These are phyloP conservation scores for Chimonanthus praecox DNA, from an alignment of 164 flowering plant genomes.

Conservation along the genomic window DNA sequence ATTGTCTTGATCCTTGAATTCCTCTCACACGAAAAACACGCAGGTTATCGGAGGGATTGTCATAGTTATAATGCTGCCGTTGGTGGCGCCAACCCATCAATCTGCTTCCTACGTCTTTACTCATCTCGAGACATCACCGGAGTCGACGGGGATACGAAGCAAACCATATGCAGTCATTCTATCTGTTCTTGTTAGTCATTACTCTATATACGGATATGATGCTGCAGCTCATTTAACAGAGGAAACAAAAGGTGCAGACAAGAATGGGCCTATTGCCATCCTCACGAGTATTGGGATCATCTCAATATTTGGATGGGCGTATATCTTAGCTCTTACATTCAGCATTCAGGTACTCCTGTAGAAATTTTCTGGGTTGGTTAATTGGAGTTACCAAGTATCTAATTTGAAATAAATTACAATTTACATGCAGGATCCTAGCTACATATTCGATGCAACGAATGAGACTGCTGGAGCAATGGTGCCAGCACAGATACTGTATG, in stretches of 20 bases:
- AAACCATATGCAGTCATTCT: conserved; percentile 55
- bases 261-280: conserved; percentile 64
- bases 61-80: conserved; percentile 56
- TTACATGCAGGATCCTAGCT: conserved; percentile 39
- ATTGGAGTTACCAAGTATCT: neutral
- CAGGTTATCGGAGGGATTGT: conserved; percentile 57
- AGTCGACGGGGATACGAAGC: conserved; percentile 50
- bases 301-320: conserved; percentile 63
- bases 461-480: conserved; percentile 70
- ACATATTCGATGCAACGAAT: conserved; percentile 49
- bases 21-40: neutral
- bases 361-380: neutral
- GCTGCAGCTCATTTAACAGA: conserved; percentile 78
- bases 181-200: conserved; percentile 61
- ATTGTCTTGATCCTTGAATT: neutral
- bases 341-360: conserved; percentile 45
- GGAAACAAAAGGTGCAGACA: conserved; percentile 72
- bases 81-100: conserved; percentile 47
- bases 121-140: conserved; percentile 37
- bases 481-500: conserved; percentile 70
- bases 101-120: conserved; percentile 62
- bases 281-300: conserved; percentile 61
- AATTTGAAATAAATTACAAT: neutral
- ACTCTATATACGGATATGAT: conserved; percentile 63
- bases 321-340: conserved; percentile 64